A percentile compares a stretch with the other conserved stretches of the same genome.
phyloP scores from a whole-genome alignment of 78 protist genomes.

The Emiliania huxleyi region DNA sequence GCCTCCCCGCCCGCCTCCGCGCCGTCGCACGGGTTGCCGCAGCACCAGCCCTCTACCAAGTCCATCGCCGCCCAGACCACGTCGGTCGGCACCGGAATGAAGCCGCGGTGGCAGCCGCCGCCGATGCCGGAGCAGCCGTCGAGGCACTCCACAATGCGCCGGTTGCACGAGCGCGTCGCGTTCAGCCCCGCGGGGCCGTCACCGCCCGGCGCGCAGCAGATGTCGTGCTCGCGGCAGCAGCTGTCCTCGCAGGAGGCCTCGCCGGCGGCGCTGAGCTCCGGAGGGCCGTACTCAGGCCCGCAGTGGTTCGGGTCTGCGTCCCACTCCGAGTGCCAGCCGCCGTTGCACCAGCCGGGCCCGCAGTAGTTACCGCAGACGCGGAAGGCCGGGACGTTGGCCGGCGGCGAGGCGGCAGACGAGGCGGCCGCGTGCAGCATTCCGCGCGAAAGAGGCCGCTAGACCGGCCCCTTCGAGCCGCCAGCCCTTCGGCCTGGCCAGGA shows the following conservation, averaged over 20 bases:
- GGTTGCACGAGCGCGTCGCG: background rate
- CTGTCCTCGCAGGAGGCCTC: background rate
- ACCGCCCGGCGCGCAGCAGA: background rate
- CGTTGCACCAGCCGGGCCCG: background rate
- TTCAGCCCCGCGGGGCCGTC: background rate
- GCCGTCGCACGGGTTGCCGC: background rate
- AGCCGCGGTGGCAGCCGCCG: background rate
- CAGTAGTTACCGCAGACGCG: background rate
- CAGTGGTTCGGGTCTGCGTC: background rate
- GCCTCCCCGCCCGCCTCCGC: no score
- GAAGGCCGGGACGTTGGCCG: background rate
- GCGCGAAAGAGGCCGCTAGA: no score
- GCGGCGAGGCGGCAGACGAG: no score
- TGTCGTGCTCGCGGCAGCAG: background rate
- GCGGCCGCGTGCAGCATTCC: no score
- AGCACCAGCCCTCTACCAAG: background rate
- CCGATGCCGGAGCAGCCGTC: background rate
- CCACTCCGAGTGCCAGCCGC: background rate
- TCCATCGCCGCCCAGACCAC: background rate
- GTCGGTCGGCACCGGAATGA: background rate
- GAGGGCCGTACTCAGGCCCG: background rate
- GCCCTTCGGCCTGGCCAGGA: no score
- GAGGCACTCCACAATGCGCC: background rate
- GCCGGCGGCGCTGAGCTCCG: background rate
- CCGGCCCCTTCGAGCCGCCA: no score